Base-by-base conservation (phyloP, 75 land plant genomes). In the Pseudotsuga menziesii region DNA sequence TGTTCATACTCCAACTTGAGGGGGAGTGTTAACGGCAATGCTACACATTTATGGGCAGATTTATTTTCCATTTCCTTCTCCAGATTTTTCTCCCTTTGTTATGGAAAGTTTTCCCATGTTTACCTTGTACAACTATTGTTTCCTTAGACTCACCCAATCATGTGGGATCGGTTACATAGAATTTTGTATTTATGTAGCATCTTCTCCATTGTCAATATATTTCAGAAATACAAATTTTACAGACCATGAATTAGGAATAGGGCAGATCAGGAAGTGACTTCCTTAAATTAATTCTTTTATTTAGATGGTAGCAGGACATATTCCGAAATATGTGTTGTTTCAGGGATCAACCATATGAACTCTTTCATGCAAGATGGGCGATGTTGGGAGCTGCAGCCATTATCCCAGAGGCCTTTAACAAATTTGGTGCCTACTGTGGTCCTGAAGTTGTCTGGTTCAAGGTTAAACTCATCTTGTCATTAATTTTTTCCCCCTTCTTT, bases 381-480 rank as follows among this genome's bases (percentile, higher is more conserved):
- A 97, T 97, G 99, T 92, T 97, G 41, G 99, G 98, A 23, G 99
- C 99, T 27, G 99, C 99, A 11, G 99, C 89, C 83, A 76, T 97
- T 76, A 88, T 97, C 79, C 99, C 99, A 5, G 99, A 97, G 83
- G 99, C 99, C 52, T 95, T 95, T 86, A 97, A 97, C 98, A 91
- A 89, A 56, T 91, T 78, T 56, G 99, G 99, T 8, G 99, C 99
- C 11, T 78, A 85, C 75, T 97, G 99, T 59, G 98, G 99, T 22
- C 99, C 99, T 48, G 99, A 97, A 77, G 99, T 98, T 57, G 99
- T 97, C 35, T 97, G 99, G 99, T 97, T 95, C 88, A 97, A 97
- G 98, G 99, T 96, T 61, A 61, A 22, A n/a, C 64, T 29, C 19
- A 7, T n/a, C 8, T 25, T 61, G 2, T n/a, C 25, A n/a, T 61